A percentile compares a stretch with the other conserved stretches of the same genome.
Evolutionary conservation across 257 asterid species (phyloP).

Genomic region (Buddleja alternifolia): DNA sequence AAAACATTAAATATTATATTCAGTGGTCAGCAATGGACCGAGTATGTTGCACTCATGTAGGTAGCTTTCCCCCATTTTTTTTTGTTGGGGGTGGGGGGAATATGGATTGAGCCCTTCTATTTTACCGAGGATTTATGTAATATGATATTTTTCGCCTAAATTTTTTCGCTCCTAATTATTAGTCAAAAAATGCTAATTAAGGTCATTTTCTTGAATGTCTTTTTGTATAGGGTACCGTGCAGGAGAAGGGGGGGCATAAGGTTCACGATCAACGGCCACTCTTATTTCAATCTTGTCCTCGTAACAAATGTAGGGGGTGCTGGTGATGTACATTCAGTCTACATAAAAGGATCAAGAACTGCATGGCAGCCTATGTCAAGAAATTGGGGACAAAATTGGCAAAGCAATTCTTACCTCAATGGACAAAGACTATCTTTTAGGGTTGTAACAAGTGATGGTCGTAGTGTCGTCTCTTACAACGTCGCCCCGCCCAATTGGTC

Average conservation of each 20-base stretch:
- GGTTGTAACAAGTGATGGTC: conserved; percentile 81
- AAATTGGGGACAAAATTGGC: conserved; percentile 99
- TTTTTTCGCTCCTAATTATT: neutral
- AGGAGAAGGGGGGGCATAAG: conserved; percentile 88
- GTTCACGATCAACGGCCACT: conserved; percentile 83
- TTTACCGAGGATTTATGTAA: too few relatives aligned
- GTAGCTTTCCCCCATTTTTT: too few relatives aligned
- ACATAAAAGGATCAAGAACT: conserved; percentile 82
- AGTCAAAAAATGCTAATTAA: neutral
- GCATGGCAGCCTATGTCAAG: conserved; percentile 91
- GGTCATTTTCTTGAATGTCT: neutral
- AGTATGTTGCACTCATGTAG: too few relatives aligned
- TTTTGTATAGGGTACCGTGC: conserved; percentile 68
- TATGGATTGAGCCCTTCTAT: too few relatives aligned
- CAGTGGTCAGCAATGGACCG: too few relatives aligned
- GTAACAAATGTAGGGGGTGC: conserved; percentile 91
- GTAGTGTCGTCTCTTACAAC: conserved; percentile 75
- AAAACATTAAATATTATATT: too few relatives aligned
- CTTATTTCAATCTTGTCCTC: conserved; percentile 84
- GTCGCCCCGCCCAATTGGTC: conserved; percentile 74
- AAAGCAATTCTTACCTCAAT: conserved; percentile 77
- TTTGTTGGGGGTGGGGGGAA: too few relatives aligned
- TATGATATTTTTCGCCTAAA: too few relatives aligned
- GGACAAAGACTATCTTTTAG: conserved; percentile 85
- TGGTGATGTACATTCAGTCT: conserved; percentile 78